Evolutionary conservation across 1,284 basidiomycete species (phyloP).

Genomic region (Cronartium quercuum): DNA sequence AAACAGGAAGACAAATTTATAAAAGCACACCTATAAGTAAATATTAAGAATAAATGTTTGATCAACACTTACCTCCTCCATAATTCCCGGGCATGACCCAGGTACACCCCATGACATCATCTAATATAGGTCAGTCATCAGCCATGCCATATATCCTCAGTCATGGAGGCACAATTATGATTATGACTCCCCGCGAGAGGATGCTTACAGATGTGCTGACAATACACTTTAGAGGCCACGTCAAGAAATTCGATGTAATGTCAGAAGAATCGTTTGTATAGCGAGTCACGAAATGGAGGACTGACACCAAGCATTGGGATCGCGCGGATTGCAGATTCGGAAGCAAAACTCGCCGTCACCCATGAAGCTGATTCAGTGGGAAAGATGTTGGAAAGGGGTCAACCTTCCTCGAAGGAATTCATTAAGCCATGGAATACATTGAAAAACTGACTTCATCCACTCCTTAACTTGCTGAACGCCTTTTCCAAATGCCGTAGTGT

Average conservation of each 20-base stretch:
- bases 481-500: conserved; percentile 41
- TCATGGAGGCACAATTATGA: background rate
- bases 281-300: background rate
- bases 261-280: too few relatives aligned
- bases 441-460: conserved; percentile 40
- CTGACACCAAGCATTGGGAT: conserved; percentile 7
- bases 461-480: conserved; percentile 42
- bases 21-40: too few relatives aligned
- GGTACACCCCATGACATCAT: background rate
- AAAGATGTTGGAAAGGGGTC: too few relatives aligned
- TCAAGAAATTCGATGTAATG: too few relatives aligned
- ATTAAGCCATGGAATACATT: background rate
- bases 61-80: too few relatives aligned
- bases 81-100: too few relatives aligned
- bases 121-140: too few relatives aligned
- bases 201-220: conserved; percentile 1
- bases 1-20: too few relatives aligned
- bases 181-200: background rate
- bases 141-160: too few relatives aligned
- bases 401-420: too few relatives aligned
- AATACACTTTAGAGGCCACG: background rate
- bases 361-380: background rate
- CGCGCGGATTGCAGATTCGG: conserved; percentile 41
- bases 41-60: too few relatives aligned
- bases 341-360: conserved; percentile 8